phyloP scores from a whole-genome alignment of 2,329 filamentous ascomycete genomes.

The Fusarium avenaceum region DNA sequence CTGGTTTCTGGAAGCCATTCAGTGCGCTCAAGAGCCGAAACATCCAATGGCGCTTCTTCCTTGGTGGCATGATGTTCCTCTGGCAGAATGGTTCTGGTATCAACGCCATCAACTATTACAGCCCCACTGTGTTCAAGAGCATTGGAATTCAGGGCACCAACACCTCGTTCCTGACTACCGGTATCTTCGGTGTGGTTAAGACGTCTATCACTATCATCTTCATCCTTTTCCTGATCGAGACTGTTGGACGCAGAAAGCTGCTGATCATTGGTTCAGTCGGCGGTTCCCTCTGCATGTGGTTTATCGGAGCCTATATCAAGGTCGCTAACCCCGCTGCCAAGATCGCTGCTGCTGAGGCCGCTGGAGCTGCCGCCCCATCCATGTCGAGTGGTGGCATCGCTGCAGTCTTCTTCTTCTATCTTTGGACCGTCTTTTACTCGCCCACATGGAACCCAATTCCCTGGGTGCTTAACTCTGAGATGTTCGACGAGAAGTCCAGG shows the following conservation, averaged over 20 bases:
- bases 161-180: constrained; percentile 70
- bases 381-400: constrained; percentile 68
- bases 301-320: constrained; percentile 65
- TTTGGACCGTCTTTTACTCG: constrained; percentile 71
- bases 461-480: constrained; percentile 82
- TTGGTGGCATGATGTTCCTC: constrained; percentile 81
- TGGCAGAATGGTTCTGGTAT: constrained; percentile 83
- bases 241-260: constrained; percentile 65
- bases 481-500: constrained; percentile 75
- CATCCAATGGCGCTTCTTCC: constrained; percentile 78
- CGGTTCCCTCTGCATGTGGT: constrained; percentile 76
- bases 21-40: constrained; percentile 66
- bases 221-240: constrained; percentile 77
- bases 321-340: constrained; percentile 61
- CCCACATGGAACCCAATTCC: constrained; percentile 80
- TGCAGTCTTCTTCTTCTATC: constrained; percentile 76
- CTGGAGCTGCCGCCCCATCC: background rate
- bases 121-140: constrained; percentile 59
- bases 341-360: constrained; percentile 51
- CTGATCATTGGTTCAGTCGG: constrained; percentile 71
- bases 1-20: constrained; percentile 83
- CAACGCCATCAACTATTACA: constrained; percentile 84
- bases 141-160: constrained; percentile 62
- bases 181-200: constrained; percentile 83
- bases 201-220: constrained; percentile 76